These are phyloP conservation scores for Exophiala calicioides DNA, from an alignment of 2,329 filamentous ascomycete species.

Conservation along the genomic window DNA sequence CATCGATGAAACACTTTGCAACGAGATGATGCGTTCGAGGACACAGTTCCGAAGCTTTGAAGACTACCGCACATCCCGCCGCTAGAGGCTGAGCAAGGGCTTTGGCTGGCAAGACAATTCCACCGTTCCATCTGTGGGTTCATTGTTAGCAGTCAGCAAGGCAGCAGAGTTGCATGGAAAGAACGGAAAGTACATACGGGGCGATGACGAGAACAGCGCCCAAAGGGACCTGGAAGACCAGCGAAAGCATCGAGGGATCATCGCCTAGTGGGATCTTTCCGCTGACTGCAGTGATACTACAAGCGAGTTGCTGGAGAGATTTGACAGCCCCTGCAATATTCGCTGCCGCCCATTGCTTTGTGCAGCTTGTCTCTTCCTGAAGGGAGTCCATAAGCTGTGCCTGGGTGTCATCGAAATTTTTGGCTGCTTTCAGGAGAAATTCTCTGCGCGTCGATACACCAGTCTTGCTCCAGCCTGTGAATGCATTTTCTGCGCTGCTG, in stretches of 20 bases:
- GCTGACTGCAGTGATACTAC: slow-evolving; percentile 8
- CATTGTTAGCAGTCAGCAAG: slow-evolving; percentile 25
- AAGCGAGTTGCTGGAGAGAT: slow-evolving; percentile 15
- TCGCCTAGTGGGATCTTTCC: slow-evolving; percentile 33
- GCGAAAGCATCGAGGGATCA: too few relatives aligned
- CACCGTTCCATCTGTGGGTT: slow-evolving; percentile 63
- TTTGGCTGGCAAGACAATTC: slow-evolving; percentile 87
- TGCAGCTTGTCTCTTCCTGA: slow-evolving; percentile 13
- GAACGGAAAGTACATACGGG: slow-evolving; percentile 83
- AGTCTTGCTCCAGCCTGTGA: slow-evolving; percentile 6
- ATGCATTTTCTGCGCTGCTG: slow-evolving; percentile 5
- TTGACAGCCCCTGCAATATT: slow-evolving; percentile 2
- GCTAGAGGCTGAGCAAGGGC: slow-evolving; percentile 82
- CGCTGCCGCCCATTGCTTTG: slow-evolving; percentile 4
- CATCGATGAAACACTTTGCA: slow-evolving; percentile 70
- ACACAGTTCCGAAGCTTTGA: slow-evolving; percentile 91
- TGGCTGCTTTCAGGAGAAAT: slow-evolving; percentile 11
- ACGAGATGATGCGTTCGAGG: slow-evolving; percentile 83
- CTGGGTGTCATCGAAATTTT: slow-evolving; percentile 1
- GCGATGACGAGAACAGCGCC: slow-evolving; percentile 74
- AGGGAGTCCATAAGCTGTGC: slow-evolving; percentile 4
- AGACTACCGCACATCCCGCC: slow-evolving; percentile 81
- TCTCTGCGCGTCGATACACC: slow-evolving; percentile 1
- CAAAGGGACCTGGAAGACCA: slow-evolving; percentile 22
- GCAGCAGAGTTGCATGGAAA: too few relatives aligned